phyloP scores from a whole-genome alignment of 1,139 yeast species.

The Pichia sp. region DNA sequence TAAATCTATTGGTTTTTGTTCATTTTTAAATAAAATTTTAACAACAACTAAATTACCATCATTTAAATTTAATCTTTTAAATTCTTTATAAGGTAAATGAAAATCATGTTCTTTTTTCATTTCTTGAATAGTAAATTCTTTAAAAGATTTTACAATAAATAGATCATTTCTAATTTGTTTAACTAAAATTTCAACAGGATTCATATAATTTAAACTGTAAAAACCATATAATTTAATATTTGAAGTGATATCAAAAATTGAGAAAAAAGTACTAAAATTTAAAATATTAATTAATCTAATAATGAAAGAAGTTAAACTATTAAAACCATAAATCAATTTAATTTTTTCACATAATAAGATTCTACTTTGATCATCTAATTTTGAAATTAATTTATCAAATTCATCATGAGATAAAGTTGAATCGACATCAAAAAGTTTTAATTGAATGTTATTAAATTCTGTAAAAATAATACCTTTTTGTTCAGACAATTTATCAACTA shows the following conservation, averaged over 20 bases:
- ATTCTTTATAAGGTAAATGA: slow-evolving; percentile 29
- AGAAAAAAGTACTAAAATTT: slow-evolving; percentile 25
- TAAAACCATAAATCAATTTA: slow-evolving; percentile 24
- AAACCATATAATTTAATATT: slow-evolving; percentile 28
- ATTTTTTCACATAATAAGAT: slow-evolving; percentile 25
- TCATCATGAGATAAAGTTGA: slow-evolving; percentile 22
- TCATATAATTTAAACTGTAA: slow-evolving; percentile 22
- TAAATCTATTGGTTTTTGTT: slow-evolving; percentile 27
- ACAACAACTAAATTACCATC: slow-evolving; percentile 28
- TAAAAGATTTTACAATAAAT: slow-evolving; percentile 27
- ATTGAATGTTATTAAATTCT: slow-evolving; percentile 23
- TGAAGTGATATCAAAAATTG: slow-evolving; percentile 28
- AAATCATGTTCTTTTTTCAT: slow-evolving; percentile 29
- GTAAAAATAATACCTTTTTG: slow-evolving; percentile 26
- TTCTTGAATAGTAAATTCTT: slow-evolving; percentile 28
- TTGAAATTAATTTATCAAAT: slow-evolving; percentile 19
- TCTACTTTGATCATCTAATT: slow-evolving; percentile 16
- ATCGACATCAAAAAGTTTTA: slow-evolving; percentile 27
- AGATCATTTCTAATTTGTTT: slow-evolving; percentile 28
- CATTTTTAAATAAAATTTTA: slow-evolving; percentile 27
- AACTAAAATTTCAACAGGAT: slow-evolving; percentile 27
- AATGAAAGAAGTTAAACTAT: slow-evolving; percentile 23
- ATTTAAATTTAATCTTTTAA: slow-evolving; percentile 24
- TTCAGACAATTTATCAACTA: slow-evolving; percentile 17
- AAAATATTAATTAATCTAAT: slow-evolving; percentile 21